Base-by-base conservation (phyloP, 768 basidiomycete genomes). In the Amanita subjunquillea region DNA sequence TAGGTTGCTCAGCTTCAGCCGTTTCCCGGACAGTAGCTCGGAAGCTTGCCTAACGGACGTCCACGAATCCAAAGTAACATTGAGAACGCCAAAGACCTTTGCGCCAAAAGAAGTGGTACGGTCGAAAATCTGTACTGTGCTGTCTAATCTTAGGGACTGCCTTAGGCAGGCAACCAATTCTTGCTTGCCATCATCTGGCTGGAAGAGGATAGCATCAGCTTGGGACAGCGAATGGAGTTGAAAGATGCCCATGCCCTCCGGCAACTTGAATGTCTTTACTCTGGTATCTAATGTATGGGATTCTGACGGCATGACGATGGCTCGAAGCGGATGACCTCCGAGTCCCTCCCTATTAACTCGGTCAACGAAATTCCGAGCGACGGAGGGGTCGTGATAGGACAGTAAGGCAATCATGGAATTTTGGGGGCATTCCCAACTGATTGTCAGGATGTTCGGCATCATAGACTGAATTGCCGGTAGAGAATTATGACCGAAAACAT, bases 11-110 rank as follows among this genome's bases (percentile, higher is more conserved):
- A 10, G 50, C 40, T 43, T 41, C 6, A 43, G 8, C 34, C 30
- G 42, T 34, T 20, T 15, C 36, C 50, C 50, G 3, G 41, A 42
- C 20, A 51, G 50, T n/a, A 34, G 30, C 39, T 41, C 50, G 20
- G 20, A 36, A 36, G 50, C 50, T 20, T 40, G 50, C 12, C 40
- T 51, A 30, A 36, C 50, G 29, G 39, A 32, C 2, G 30, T 9
- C 50, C 50, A 51, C 29, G 50, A 42, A 6, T 51, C 29, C 8
- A 51, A 51, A 6, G 50, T 22, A 15, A 43, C 39, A 40, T 10
- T 51, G 40, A 51, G 40, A 25, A 51, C 29, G 17, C 41, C 27
- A 39, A 42, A 43, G n/a, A 3, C 8, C 17, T 36, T 42, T 17
- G 30, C 50, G 2, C 40, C 20, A 22, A 29, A 42, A 10, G 50